Conservation (phyloP, 2,329 filamentous ascomycete species). For the Xylariaceae sp. region DNA sequence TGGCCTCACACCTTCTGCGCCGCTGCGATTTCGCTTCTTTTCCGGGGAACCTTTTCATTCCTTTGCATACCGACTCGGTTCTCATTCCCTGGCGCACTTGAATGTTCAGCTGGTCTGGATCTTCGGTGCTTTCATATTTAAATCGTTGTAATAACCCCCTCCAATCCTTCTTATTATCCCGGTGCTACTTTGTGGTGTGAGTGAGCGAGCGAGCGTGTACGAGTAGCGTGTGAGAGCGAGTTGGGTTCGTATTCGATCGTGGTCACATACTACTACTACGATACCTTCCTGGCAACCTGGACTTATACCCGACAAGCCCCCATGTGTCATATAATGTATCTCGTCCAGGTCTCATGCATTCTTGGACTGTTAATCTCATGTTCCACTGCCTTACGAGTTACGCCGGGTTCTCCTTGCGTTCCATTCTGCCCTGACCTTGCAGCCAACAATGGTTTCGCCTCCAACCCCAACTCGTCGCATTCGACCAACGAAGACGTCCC, state of each 20-base stretch:
- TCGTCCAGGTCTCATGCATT: slow-evolving; percentile 20
- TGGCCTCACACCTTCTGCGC: slow-evolving; percentile 1
- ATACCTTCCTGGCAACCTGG: neutral
- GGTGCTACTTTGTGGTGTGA: neutral
- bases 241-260: neutral
- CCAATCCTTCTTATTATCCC: slow-evolving; percentile 4
- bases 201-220: too few species aligned
- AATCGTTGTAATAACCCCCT: slow-evolving; percentile 24
- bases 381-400: slow-evolving; percentile 40
- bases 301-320: slow-evolving; percentile 13
- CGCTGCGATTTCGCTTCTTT: slow-evolving; percentile 7
- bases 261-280: neutral
- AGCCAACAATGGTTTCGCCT: slow-evolving; percentile 30
- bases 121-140: slow-evolving; percentile 12
- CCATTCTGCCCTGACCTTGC: slow-evolving; percentile 43
- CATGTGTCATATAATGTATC: slow-evolving; percentile 24
- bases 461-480: slow-evolving; percentile 43
- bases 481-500: slow-evolving; percentile 43
- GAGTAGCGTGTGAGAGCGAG: neutral
- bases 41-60: slow-evolving; percentile 11
- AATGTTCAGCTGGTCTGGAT: slow-evolving; percentile 30
- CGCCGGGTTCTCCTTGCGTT: slow-evolving; percentile 50
- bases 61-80: slow-evolving; percentile 13
- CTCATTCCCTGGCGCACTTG: slow-evolving; percentile 2
- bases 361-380: slow-evolving; percentile 23